A percentile compares a stretch with the other conserved stretches of the same genome.
Conservation (phyloP, 1,139 yeast species). For the Protomyces macrosporus region DNA sequence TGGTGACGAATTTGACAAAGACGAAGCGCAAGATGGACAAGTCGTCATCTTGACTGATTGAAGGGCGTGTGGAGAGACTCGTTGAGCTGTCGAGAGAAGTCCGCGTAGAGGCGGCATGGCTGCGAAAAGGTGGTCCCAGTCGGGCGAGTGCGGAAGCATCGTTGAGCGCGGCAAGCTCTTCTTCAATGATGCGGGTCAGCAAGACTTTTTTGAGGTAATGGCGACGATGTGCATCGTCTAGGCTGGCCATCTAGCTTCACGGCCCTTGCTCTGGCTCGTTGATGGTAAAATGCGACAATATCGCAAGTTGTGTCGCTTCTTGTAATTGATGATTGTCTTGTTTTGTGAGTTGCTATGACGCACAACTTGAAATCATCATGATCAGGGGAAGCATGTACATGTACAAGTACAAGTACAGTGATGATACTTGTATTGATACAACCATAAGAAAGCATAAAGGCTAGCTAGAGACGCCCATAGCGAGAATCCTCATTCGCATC, state of each 20-base stretch:
- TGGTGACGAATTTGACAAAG: conserved; percentile 54
- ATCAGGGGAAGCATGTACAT: too few species aligned
- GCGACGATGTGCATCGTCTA: conserved; percentile 53
- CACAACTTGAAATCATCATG: too few species aligned
- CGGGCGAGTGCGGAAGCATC: conserved; percentile 54
- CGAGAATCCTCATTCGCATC: background rate
- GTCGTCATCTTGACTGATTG: conserved; percentile 33
- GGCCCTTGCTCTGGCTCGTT: too few species aligned
- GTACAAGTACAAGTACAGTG: too few species aligned
- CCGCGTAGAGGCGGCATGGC: conserved; percentile 34
- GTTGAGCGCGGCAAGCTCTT: conserved; percentile 57
- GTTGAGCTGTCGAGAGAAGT: background rate
- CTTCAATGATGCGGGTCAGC: conserved; percentile 53
- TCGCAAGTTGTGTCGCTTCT: too few species aligned
- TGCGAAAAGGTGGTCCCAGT: conserved; percentile 68
- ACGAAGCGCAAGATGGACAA: conserved; percentile 68
- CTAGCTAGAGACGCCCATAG: conserved; percentile 4
- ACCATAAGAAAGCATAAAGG: background rate
- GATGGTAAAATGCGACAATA: too few species aligned
- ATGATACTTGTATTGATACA: too few species aligned
- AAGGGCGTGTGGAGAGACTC: background rate
- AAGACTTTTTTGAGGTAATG: conserved; percentile 82
- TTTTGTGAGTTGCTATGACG: too few species aligned
- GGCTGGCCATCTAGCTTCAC: background rate
- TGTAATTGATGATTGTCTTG: too few species aligned